Evolutionary conservation across 2,329 filamentous ascomycete genomes (phyloP).

Genomic region (Coniochaeta sp.): DNA sequence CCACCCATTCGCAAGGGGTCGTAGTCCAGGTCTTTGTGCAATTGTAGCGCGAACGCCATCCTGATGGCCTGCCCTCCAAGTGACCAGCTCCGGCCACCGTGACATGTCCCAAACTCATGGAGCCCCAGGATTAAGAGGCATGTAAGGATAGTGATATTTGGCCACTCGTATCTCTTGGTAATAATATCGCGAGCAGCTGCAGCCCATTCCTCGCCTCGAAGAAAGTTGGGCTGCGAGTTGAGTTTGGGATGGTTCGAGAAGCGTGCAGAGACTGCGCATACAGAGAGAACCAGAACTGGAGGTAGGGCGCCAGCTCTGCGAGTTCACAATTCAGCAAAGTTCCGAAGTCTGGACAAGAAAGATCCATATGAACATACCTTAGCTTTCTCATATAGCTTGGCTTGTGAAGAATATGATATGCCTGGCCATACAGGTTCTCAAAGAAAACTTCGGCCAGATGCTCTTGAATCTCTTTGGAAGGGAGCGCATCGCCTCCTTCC

Average conservation of each 20-base stretch:
- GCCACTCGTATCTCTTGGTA: conserved; percentile 81
- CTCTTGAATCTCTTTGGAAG: conserved; percentile 80
- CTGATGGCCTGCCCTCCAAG: conserved; percentile 89
- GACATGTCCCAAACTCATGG: conserved; percentile 95
- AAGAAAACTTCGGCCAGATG: conserved; percentile 94
- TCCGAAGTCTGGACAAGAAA: background rate
- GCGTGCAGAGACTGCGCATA: conserved; percentile 90
- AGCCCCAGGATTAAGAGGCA: conserved; percentile 82
- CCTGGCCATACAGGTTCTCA: conserved; percentile 90
- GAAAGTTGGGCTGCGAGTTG: conserved; percentile 67
- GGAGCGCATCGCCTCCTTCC: conserved; percentile 77
- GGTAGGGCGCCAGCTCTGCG: conserved; percentile 67
- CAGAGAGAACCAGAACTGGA: conserved; percentile 84
- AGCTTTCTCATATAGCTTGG: conserved; percentile 92
- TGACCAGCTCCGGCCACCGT: conserved; percentile 93
- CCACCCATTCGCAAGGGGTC: conserved; percentile 63
- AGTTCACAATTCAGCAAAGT: conserved; percentile 16
- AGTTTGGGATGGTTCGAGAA: conserved; percentile 86
- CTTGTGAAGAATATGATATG: conserved; percentile 90
- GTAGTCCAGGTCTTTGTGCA: conserved; percentile 85
- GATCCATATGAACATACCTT: conserved; percentile 37
- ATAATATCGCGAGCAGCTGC: conserved; percentile 80
- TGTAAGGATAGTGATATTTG: conserved; percentile 92
- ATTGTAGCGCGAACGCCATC: conserved; percentile 92
- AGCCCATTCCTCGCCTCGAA: conserved; percentile 89